Evolutionary conservation across 345 rosid genomes (phyloP).

Genomic region (Rhodamnia rubescens): DNA sequence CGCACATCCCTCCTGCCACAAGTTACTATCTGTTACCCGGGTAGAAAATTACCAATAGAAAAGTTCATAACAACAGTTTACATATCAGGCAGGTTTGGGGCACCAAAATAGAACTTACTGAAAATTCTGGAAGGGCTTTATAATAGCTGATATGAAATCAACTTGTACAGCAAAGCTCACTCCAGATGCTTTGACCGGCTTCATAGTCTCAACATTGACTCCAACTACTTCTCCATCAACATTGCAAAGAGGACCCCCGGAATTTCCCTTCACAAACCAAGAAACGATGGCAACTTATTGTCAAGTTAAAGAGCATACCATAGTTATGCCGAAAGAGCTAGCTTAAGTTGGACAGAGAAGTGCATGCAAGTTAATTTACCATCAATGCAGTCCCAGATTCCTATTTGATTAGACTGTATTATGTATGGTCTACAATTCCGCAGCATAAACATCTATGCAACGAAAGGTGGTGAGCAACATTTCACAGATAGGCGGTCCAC

Average conservation of each 20-base stretch:
- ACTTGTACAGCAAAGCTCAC: conserved; percentile 74
- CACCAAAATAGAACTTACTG: not conserved
- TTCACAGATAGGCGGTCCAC: not conserved
- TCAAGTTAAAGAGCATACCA: not conserved
- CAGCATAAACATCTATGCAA: not conserved
- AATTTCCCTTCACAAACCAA: not conserved
- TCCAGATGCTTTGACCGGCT: conserved; percentile 71
- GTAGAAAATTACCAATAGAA: not conserved
- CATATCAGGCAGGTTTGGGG: not conserved
- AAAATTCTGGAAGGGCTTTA: not conserved
- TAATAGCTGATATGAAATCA: conserved; percentile 7
- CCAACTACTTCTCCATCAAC: conserved; percentile 34
- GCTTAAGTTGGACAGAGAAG: not conserved
- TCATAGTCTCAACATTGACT: conserved; percentile 40
- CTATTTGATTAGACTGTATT: not conserved
- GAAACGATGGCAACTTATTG: not conserved
- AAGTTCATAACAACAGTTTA: not conserved
- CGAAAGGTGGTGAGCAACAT: not conserved
- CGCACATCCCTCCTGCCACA: not conserved
- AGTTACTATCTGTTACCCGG: not conserved
- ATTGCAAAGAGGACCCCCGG: conserved; percentile 6
- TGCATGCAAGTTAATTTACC: not conserved
- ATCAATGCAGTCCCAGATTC: not conserved
- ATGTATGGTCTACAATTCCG: not conserved
- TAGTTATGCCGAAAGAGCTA: not conserved